A percentile compares a stretch with the other conserved stretches of the same genome.
phyloP scores from a whole-genome alignment of 140 eudicot genomes.

The Oenanthe javanica region DNA sequence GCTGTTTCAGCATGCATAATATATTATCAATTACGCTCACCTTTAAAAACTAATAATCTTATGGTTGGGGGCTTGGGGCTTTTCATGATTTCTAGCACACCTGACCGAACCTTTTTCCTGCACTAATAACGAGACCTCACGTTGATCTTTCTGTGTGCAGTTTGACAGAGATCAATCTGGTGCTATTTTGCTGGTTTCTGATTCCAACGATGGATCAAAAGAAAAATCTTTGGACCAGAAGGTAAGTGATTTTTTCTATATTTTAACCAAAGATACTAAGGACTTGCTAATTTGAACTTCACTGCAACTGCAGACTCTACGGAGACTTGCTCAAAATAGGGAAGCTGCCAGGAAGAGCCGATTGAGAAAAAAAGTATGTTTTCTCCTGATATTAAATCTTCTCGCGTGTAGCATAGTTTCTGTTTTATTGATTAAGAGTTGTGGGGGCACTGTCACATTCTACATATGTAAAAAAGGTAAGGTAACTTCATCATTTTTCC shows the following conservation, averaged over 20 bases:
- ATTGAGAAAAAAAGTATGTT: conserved; percentile 8
- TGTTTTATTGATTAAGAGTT: background rate
- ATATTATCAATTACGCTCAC: background rate
- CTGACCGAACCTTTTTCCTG: background rate
- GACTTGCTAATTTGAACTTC: conserved; percentile 5
- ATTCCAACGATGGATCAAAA: conserved; percentile 73
- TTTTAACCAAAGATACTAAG: background rate
- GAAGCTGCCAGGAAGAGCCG: conserved; percentile 9
- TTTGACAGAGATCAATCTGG: conserved; percentile 52
- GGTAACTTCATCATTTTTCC: too few species aligned
- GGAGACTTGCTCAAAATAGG: conserved; percentile 10
- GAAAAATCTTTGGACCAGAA: conserved; percentile 72
- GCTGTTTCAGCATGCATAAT: background rate
- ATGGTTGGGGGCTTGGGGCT: background rate
- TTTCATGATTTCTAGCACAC: background rate
- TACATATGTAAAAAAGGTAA: background rate
- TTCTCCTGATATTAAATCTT: background rate
- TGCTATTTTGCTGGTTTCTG: conserved; percentile 46
- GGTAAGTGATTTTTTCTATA: conserved; percentile 26
- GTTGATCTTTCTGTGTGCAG: conserved; percentile 31
- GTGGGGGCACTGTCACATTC: background rate
- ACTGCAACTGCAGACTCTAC: background rate
- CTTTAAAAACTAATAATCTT: too few species aligned
- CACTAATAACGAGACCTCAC: background rate
- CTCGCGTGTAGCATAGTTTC: background rate